A percentile compares a stretch with the other conserved stretches of the same genome.
phyloP scores from a whole-genome alignment of 2,329 filamentous ascomycete genomes.

The Pseudogymnoascus sp. region DNA sequence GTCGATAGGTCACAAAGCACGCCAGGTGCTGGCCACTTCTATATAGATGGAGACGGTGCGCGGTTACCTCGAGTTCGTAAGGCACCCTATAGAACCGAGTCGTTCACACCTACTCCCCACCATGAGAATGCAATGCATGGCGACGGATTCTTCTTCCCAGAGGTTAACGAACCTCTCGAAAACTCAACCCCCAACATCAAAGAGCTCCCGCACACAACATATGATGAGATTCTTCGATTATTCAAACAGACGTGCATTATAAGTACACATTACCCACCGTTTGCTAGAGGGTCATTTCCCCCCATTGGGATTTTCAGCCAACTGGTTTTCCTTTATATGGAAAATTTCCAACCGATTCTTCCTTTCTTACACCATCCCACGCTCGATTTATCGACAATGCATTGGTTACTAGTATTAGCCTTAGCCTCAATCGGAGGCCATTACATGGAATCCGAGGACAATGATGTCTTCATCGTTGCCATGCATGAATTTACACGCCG shows the following conservation, averaged over 20 bases:
- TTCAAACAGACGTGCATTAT: slow-evolving; percentile 18
- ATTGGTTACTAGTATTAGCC: slow-evolving; percentile 35
- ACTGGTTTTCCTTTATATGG: slow-evolving; percentile 32
- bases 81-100: slow-evolving; percentile 15
- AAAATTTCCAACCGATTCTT: slow-evolving; percentile 33
- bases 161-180: slow-evolving; percentile 4
- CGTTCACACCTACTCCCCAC: slow-evolving; percentile 4
- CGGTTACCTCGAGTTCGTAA: slow-evolving; percentile 20
- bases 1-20: slow-evolving; percentile 12
- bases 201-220: slow-evolving; percentile 13
- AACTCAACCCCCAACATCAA: not conserved
- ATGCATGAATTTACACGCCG: slow-evolving; percentile 36
- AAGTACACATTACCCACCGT: slow-evolving; percentile 14
- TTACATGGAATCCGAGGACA: slow-evolving; percentile 24
- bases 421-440: slow-evolving; percentile 35
- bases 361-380: slow-evolving; percentile 34
- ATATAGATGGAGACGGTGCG: slow-evolving; percentile 24
- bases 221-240: slow-evolving; percentile 15
- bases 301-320: slow-evolving; percentile 13
- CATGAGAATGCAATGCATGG: not conserved
- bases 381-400: slow-evolving; percentile 29
- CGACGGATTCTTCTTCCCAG: slow-evolving; percentile 8
- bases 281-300: slow-evolving; percentile 16
- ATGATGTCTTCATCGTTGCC: slow-evolving; percentile 26
- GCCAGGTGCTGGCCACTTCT: slow-evolving; percentile 18